Base-by-base conservation (phyloP, 306 rosid genomes). In the Gleditsia sinensis region DNA sequence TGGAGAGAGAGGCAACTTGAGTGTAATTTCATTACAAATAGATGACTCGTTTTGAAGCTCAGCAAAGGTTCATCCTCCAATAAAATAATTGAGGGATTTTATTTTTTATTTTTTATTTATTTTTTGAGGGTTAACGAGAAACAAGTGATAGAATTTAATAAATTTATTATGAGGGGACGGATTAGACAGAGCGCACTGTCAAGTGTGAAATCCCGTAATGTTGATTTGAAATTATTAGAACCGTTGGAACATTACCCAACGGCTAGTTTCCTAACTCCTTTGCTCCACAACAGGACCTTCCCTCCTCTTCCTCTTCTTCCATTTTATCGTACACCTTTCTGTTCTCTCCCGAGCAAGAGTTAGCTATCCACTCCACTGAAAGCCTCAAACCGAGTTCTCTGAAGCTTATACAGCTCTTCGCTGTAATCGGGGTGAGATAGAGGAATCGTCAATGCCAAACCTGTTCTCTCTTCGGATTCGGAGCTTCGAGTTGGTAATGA, bases 241-340 rank as follows among this genome's bases (percentile, higher is more conserved):
- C 89, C 89, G 87, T 86, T 85, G 68, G 40, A 25, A 56, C 40
- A 34, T 53, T 17, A 21, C 53, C 65, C 75, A 85, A 86, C 87
- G 87, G 87, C 84, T 86, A 86, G 79, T 77, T 82, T 32, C 20
- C n/a, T n/a, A n/a, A n/a, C n/a, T n/a, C n/a, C 34, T 19, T 21
- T 11, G 24, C 33, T 12, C 54, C 2, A 20, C 9, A 2, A 43
- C 73, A 27, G 42, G 25, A 9, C 17, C 45, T 30, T 45, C 59
- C 6, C 55, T n/a, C n/a, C 25, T 17, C 43, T 17, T 17, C 33
- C 49, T 37, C 14, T 7, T 7, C 13, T 24, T 39, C 34, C 21
- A 49, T 17, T 67, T 17, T 28, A 8, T 58, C 42, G 9, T 16
- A 30, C n/a, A 4, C 48, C 67, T 59, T n/a, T 33, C 25, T 32